Evolutionary conservation across 345 rosid species (phyloP).

Genomic region (Kernera saxatilis): DNA sequence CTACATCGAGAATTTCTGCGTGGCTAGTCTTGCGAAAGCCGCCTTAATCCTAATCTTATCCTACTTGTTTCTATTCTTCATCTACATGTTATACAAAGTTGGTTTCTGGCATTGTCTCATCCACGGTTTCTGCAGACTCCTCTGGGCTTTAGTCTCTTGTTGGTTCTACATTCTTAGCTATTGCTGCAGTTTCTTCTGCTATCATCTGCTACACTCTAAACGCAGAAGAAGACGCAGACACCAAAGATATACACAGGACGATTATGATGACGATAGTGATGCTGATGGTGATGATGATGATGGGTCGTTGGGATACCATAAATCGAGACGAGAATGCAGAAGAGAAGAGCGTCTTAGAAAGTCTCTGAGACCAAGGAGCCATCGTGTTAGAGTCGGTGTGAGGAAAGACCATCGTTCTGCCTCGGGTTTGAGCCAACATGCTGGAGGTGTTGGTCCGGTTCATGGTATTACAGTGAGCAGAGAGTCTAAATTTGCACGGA

Average conservation of each 20-base stretch:
- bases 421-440: conserved; percentile 11
- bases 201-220: conserved; percentile 25
- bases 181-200: conserved; percentile 38
- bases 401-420: conserved; percentile 25
- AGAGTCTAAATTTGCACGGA: conserved; percentile 40
- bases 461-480: conserved; percentile 36
- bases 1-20: conserved; percentile 49
- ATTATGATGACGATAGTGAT: background rate
- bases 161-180: conserved; percentile 37
- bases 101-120: conserved; percentile 42
- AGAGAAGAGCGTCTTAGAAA: conserved; percentile 37
- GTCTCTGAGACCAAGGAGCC: conserved; percentile 43
- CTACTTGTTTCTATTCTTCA: conserved; percentile 41
- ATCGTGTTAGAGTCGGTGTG: conserved; percentile 32
- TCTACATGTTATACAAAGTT: conserved; percentile 43
- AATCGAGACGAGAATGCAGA: conserved; percentile 11
- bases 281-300: background rate
- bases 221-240: conserved; percentile 1
- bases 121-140: conserved; percentile 38
- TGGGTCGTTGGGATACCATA: background rate
- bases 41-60: conserved; percentile 27
- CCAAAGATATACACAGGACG: conserved; percentile 13
- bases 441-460: conserved; percentile 10
- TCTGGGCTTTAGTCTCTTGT: conserved; percentile 35
- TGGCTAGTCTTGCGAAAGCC: conserved; percentile 45